Percentiles rank a stretch among this genome's conserved stretches.
Evolutionary conservation across 1,284 basidiomycete species (phyloP).

Genomic region (Microbotryomycetes sp.): DNA sequence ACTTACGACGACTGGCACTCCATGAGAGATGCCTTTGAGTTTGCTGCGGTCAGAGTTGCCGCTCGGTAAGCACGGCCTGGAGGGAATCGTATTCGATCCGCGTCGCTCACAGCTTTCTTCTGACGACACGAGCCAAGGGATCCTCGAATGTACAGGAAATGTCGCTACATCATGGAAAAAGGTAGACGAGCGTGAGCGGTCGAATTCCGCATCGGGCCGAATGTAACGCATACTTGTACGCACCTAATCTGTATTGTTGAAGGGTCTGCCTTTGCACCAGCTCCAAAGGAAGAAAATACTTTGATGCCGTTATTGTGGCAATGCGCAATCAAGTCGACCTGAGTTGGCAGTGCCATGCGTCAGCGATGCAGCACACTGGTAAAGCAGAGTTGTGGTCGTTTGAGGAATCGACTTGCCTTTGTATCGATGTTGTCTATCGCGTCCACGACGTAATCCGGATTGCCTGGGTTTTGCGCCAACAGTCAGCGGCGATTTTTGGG

Average conservation of each 20-base stretch:
- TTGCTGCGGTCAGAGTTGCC: neutral
- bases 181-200: neutral
- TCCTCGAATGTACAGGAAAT: conserved; percentile 91
- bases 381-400: no score
- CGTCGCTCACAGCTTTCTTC: conserved; percentile 60
- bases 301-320: conserved; percentile 69
- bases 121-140: conserved; percentile 83
- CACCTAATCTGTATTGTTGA: conserved; percentile 80
- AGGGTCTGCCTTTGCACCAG: conserved; percentile 92
- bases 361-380: no score
- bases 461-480: conserved; percentile 27
- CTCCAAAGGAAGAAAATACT: conserved; percentile 95
- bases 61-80: no score
- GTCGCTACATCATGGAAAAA: conserved; percentile 50
- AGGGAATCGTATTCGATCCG: no score
- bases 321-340: conserved; percentile 73
- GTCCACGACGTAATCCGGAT: conserved; percentile 47
- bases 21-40: conserved; percentile 30
- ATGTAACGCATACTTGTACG: no score
- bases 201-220: no score
- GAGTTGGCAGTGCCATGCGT: no score
- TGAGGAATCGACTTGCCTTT: conserved; percentile 47
- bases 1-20: conserved; percentile 37
- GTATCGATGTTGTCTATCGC: conserved; percentile 96
- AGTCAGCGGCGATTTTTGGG: no score